Percentiles rank a stretch among this genome's conserved stretches.
Conservation (phyloP, 768 basidiomycete species). For the Rhizopogon vinicolor region DNA sequence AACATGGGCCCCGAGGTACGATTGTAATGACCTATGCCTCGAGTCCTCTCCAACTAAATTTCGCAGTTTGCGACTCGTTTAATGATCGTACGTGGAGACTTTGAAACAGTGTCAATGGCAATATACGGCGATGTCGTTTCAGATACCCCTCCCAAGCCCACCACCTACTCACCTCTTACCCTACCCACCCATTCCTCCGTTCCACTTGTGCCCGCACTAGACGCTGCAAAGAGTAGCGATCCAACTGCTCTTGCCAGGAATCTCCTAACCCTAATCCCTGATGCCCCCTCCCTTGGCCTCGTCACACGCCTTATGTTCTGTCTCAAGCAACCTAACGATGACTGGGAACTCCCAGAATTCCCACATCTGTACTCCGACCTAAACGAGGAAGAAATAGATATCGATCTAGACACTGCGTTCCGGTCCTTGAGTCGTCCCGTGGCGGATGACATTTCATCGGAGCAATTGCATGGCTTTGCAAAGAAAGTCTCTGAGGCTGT, state of each 20-base stretch:
- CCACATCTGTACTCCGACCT: constrained; percentile 67
- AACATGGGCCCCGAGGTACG: constrained; percentile 68
- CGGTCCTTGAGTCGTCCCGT: constrained; percentile 54
- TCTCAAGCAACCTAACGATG: constrained; percentile 72
- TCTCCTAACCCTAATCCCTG: constrained; percentile 56
- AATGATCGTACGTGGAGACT: constrained; percentile 78
- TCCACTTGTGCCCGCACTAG: constrained; percentile 47
- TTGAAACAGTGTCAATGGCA: constrained; percentile 61
- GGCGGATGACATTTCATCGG: constrained; percentile 47
- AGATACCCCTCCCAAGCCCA: constrained; percentile 33
- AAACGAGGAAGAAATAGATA: constrained; percentile 41
- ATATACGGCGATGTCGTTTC: constrained; percentile 51
- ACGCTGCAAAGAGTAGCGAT: constrained; percentile 55
- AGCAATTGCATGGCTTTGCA: constrained; percentile 50
- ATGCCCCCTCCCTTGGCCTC: constrained; percentile 58
- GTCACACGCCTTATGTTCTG: constrained; percentile 74
- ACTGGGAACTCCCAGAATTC: constrained; percentile 74
- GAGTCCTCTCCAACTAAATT: constrained; percentile 1
- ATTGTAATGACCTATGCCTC: constrained; percentile 2
- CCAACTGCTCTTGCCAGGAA: constrained; percentile 60
- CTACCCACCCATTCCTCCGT: constrained; percentile 30
- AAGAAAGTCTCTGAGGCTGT: constrained; percentile 50
- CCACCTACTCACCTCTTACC: constrained; percentile 37
- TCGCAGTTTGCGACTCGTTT: constrained; percentile 67
- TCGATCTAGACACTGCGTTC: constrained; percentile 56